Evolutionary conservation across 257 asterid species (phyloP).

Genomic region (Plantago major): DNA sequence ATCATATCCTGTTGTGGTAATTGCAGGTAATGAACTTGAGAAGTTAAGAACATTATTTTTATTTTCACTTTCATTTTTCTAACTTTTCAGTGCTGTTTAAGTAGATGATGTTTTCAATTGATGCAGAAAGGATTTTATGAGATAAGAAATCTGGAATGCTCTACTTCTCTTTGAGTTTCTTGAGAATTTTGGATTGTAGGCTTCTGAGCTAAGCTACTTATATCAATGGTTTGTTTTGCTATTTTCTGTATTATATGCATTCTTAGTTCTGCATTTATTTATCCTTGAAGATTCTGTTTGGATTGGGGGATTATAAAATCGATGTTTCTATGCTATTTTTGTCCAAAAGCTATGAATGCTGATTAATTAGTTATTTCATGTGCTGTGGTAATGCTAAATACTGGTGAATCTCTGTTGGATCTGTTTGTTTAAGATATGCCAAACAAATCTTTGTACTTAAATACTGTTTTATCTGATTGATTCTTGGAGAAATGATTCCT

Average conservation of each 20-base stretch:
- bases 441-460: neutral
- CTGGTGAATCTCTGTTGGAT: no score
- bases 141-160: no score
- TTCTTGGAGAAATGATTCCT: no score
- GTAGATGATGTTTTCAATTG: neutral
- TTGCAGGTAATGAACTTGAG: neutral
- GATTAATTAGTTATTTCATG: neutral
- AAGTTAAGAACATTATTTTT: conserved; percentile 1
- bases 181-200: no score
- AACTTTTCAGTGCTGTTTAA: neutral
- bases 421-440: neutral
- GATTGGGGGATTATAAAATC: neutral
- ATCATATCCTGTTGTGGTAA: conserved; percentile 22
- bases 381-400: no score
- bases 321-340: neutral
- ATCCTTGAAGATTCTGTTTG: neutral
- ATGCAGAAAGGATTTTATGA: neutral
- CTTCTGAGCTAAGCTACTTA: neutral
- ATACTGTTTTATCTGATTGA: no score
- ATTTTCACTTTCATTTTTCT: conserved; percentile 9
- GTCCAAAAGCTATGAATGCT: neutral
- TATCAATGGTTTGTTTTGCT: neutral
- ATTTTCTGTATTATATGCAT: neutral
- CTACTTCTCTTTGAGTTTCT: no score
- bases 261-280: neutral